Percentiles rank a stretch among this genome's conserved stretches.
Conservation (phyloP, 2,329 filamentous ascomycete species). For the Pseudocercospora cruenta region DNA sequence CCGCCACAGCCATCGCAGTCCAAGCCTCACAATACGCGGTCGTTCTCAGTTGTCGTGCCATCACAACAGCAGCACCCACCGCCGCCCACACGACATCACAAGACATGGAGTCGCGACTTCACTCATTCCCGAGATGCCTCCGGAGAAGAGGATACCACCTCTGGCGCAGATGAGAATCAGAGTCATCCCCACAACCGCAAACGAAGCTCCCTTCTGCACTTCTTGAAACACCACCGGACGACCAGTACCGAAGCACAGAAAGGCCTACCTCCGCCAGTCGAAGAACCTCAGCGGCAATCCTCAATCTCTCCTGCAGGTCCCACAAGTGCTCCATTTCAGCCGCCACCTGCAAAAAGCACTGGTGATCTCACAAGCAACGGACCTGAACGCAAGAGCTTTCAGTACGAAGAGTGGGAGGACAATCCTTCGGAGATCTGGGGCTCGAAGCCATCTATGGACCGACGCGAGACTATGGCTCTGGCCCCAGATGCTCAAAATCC, state of each 20-base stretch:
- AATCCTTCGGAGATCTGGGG: conserved; percentile 36
- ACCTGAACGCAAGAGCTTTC: conserved; percentile 19
- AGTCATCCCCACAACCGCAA: conserved; percentile 22
- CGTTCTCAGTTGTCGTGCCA: conserved; percentile 4
- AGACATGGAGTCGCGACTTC: conserved; percentile 29
- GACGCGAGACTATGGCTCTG: conserved; percentile 26
- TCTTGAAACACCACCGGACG: conserved; percentile 32
- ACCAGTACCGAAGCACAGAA: conserved; percentile 26
- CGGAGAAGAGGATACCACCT: conserved; percentile 31
- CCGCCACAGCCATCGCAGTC: conserved; percentile 14
- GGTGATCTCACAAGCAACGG: conserved; percentile 4
- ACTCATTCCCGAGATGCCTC: conserved; percentile 27
- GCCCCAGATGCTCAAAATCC: conserved; percentile 17
- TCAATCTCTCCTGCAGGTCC: conserved; percentile 4
- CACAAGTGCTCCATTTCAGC: conserved; percentile 15
- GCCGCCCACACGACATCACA: conserved; percentile 15
- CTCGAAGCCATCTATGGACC: conserved; percentile 20
- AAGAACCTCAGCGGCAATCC: conserved; percentile 16
- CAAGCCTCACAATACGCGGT: conserved; percentile 10
- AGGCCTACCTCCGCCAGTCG: conserved; percentile 14
- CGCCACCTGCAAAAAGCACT: conserved; percentile 17
- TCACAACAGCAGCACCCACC: conserved; percentile 3
- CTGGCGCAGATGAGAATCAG: conserved; percentile 32
- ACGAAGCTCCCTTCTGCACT: conserved; percentile 35
- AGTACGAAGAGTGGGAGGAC: conserved; percentile 35